Base-by-base conservation (phyloP, 73 alveolate species). In the Effrenium voratum region DNA sequence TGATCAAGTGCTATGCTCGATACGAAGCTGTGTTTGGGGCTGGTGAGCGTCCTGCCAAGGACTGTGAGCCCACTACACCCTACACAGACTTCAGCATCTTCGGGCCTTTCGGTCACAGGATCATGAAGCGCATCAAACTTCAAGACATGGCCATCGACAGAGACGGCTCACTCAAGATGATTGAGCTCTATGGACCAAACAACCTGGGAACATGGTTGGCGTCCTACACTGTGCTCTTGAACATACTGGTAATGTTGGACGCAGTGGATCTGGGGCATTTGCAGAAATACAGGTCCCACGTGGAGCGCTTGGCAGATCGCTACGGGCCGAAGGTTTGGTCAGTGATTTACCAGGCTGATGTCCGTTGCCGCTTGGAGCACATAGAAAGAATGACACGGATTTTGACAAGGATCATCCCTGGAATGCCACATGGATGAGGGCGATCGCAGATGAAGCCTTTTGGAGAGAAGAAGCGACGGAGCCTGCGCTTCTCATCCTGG, bases 261-360 rank as follows among this genome's bases (percentile, higher is more conserved):
- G 94, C 82, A 3, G 94, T 60, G 4, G 79, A 59, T 55, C 43
- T 85, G 45, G 94, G 82, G 5, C 50, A 52, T 1, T 40, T 85
- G 3, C 46, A 40, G 5, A 63, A 55, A 59, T 55, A 85, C 82
- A 81, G 44, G 28, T 41, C 16, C 3, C 63, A 55, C 34, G 45
- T 85, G 22, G 94, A 57, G 46, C 5, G 81, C 16, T 2, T 85
- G 47, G 82, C n/a, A 12, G 81, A 43, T 26, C 43, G 94, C 28
- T 85, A 85, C 32, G 94, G 94, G 1, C 82, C 38, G n/a, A 70
- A 44, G 36, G 45, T 82, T 30, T 85, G 94, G 93, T 77, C 77
- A 13, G 15, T 83, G 24, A 47, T 83, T 3, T 49, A 83, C 55
- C 93, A 83, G 55, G 93, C 93, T 10, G 93, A 83, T 8, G 79